Conservation (phyloP, 1,284 basidiomycete genomes). For the Ganoderma meredithae region DNA sequence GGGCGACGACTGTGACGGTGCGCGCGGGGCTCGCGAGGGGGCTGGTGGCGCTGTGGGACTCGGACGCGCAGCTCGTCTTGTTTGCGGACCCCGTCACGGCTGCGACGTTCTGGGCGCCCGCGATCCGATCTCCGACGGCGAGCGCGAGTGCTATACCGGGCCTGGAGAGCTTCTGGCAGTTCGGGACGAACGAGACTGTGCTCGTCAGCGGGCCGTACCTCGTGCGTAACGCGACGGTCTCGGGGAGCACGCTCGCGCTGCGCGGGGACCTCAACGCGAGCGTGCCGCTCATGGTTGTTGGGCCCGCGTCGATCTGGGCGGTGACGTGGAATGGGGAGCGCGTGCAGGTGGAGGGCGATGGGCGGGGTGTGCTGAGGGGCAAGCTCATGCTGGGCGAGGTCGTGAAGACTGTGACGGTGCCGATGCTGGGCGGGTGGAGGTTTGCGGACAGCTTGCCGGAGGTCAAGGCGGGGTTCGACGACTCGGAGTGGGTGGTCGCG, state of each 20-base stretch:
- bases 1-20: slow-evolving; percentile 53
- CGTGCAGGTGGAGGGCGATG: slow-evolving; percentile 46
- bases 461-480: slow-evolving; percentile 60
- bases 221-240: slow-evolving; percentile 57
- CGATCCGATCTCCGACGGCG: slow-evolving; percentile 40
- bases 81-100: slow-evolving; percentile 71
- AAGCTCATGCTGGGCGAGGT: slow-evolving; percentile 30
- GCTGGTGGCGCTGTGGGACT: slow-evolving; percentile 69
- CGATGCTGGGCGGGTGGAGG: slow-evolving; percentile 66
- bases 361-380: slow-evolving; percentile 36
- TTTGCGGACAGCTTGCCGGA: slow-evolving; percentile 79
- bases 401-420: slow-evolving; percentile 38
- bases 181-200: slow-evolving; percentile 59
- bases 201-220: slow-evolving; percentile 64
- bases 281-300: slow-evolving; percentile 57
- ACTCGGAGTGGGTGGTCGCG: slow-evolving; percentile 69
- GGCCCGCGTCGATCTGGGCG: slow-evolving; percentile 53
- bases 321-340: slow-evolving; percentile 76
- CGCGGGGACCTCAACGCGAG: slow-evolving; percentile 56
- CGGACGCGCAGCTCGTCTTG: slow-evolving; percentile 68
- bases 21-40: slow-evolving; percentile 58
- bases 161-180: slow-evolving; percentile 56
- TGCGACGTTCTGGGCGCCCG: slow-evolving; percentile 63
- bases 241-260: slow-evolving; percentile 46
- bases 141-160: slow-evolving; percentile 30